Base-by-base conservation (phyloP, 306 rosid species). In the Prunus davidiana region DNA sequence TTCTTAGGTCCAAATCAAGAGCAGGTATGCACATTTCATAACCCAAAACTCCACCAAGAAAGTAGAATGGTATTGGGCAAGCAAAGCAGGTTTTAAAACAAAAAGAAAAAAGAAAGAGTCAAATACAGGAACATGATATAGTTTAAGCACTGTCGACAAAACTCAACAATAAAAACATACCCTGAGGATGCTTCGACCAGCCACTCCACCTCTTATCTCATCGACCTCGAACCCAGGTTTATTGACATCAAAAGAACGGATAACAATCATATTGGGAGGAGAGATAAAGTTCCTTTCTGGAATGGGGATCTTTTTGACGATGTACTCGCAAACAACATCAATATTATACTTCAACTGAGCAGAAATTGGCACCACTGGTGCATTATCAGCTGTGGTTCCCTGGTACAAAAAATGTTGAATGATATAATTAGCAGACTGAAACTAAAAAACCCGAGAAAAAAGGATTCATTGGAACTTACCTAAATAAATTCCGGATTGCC, bases 361-460 rank as follows among this genome's bases (percentile, higher is more conserved):
- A 77, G 93, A 90, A 79, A 91, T 90, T 14, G 96, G 98, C 38
- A 93, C 96, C 20, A 88, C 91, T 25, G 96, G 91, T 60, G 98
- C 97, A 76, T 84, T 82, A 79, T 88, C 96, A 12, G 97, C 98
- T 76, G 90, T 93, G 45, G 97, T 91, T 79, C 96, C 98, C 93
- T 89, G 83, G 41, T 34, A 80, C 32, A 28, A 16, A 71, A 62
- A 38, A 61, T 25, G 76, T 58, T 58, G 55, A 73, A 62, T 34
- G 32, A 81, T 18, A 41, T 69, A 22, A 22, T 41, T 12, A 66
- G 75, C 11, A 19, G 11, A 65, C 15, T 15, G 30, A 65, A 51
- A 18, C 34, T 19, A 67, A 54, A 11, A 12, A 51, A 70, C 45
- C 64, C 18, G 4, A 16, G 8, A 16, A 16, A 64, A 51, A 76